Percentiles rank a stretch among this genome's conserved stretches.
Evolutionary conservation across 1,284 basidiomycete genomes (phyloP).

Genomic region (Leccinum fallax): DNA sequence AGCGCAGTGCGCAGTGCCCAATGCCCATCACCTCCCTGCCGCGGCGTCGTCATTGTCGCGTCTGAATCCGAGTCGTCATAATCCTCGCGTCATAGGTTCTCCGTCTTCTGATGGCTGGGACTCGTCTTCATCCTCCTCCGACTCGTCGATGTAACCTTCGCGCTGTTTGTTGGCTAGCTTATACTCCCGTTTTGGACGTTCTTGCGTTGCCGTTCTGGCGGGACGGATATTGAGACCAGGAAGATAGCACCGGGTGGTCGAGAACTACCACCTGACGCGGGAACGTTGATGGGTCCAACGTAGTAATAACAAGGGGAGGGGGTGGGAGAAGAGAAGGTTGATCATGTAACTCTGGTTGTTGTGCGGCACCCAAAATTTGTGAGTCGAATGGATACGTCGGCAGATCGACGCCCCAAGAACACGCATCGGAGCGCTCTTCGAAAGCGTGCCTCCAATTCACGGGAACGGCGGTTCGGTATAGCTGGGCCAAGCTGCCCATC

Average conservation of each 20-base stretch:
- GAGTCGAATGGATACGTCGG: slow-evolving; percentile 65
- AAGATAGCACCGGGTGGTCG: slow-evolving; percentile 44
- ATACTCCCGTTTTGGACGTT: too few relatives aligned
- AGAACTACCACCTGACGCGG: slow-evolving; percentile 1
- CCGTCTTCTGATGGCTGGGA: too few relatives aligned
- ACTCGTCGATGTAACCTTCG: too few relatives aligned
- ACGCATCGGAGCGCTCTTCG: slow-evolving; percentile 39
- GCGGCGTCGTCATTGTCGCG: too few relatives aligned
- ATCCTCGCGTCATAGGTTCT: too few relatives aligned
- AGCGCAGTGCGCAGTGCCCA: too few relatives aligned
- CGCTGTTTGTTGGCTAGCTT: too few relatives aligned
- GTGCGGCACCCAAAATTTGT: slow-evolving; percentile 60
- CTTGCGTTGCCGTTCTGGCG: slow-evolving; percentile 40
- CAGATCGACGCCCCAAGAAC: slow-evolving; percentile 45
- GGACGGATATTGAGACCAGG: slow-evolving; percentile 48
- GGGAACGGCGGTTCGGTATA: slow-evolving; percentile 47
- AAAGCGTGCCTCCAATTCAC: slow-evolving; percentile 62
- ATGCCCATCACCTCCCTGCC: too few relatives aligned
- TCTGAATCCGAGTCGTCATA: too few relatives aligned
- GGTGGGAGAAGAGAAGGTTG: neutral
- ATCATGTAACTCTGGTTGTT: slow-evolving; percentile 30
- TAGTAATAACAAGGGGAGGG: neutral
- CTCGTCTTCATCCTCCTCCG: too few relatives aligned
- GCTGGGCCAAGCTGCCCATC: slow-evolving; percentile 47
- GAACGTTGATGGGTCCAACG: neutral